phyloP scores from a whole-genome alignment of 352 stramenopile genomes.

The Pythium pyrilobum region DNA sequence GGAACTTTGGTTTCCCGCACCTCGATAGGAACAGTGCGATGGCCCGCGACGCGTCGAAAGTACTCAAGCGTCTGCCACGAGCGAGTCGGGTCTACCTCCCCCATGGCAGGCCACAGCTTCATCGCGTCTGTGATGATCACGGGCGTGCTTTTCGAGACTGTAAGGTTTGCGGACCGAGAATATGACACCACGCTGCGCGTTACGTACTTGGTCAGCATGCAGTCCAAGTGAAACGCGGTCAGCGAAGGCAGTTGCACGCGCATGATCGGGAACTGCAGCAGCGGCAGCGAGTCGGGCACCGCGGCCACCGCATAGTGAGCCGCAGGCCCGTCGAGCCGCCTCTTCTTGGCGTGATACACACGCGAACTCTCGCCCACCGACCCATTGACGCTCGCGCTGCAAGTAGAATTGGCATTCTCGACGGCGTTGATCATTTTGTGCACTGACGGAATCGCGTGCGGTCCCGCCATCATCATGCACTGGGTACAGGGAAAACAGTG shows the following conservation, averaged over 20 bases:
- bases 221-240: conserved; percentile 36
- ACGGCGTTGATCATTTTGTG: conserved; percentile 44
- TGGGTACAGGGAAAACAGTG: not conserved
- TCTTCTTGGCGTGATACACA: no score
- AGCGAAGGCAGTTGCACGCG: conserved; percentile 58
- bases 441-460: conserved; percentile 31
- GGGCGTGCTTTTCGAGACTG: conserved; percentile 49
- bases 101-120: conserved; percentile 81
- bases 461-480: conserved; percentile 70
- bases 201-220: conserved; percentile 53
- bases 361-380: not conserved
- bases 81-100: conserved; percentile 25
- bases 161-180: no score
- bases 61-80: conserved; percentile 65
- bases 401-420: conserved; percentile 9
- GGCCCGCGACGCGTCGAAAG: conserved; percentile 59
- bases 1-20: conserved; percentile 17
- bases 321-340: no score
- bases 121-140: conserved; percentile 75
- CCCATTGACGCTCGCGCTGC: no score
- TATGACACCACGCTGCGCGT: no score
- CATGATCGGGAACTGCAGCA: conserved; percentile 31
- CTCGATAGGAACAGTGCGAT: conserved; percentile 79
- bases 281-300: no score
- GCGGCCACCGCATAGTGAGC: no score